These are phyloP conservation scores for Schoenoplectus triqueter DNA, from an alignment of 202 grass and related monocot species.

Conservation along the genomic window DNA sequence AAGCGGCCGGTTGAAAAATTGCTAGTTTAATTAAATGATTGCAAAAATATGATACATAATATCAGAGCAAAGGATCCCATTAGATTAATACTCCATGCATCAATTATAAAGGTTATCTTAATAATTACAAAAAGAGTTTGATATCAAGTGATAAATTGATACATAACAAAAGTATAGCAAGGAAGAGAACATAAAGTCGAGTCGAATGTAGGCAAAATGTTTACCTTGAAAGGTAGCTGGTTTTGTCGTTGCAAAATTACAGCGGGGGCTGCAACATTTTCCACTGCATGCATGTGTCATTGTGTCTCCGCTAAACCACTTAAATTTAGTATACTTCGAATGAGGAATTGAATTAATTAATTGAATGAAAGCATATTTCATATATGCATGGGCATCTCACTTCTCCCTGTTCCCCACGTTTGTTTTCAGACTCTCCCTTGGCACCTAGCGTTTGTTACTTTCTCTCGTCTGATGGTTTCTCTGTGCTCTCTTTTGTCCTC, in stretches of 20 bases:
- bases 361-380: not conserved
- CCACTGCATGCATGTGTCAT: not conserved
- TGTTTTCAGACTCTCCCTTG: conserved; percentile 19
- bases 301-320: not conserved
- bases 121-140: not conserved
- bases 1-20: no score
- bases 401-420: not conserved
- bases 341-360: not conserved
- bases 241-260: conserved; percentile 33
- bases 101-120: no score
- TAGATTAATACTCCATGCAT: no score
- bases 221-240: conserved; percentile 33
- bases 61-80: no score
- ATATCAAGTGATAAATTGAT: not conserved
- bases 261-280: not conserved
- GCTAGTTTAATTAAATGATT: no score
- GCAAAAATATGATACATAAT: no score
- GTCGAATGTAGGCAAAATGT: conserved; percentile 21
- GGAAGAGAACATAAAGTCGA: conserved; percentile 23
- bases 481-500: conserved; percentile 31
- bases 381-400: not conserved
- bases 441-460: conserved; percentile 33
- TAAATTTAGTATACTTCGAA: not conserved
- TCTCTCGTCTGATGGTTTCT: conserved; percentile 33
- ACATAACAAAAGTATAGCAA: conserved; percentile 13